phyloP scores from a whole-genome alignment of 2,329 filamentous ascomycete genomes.

The Aspergillus nomiae region DNA sequence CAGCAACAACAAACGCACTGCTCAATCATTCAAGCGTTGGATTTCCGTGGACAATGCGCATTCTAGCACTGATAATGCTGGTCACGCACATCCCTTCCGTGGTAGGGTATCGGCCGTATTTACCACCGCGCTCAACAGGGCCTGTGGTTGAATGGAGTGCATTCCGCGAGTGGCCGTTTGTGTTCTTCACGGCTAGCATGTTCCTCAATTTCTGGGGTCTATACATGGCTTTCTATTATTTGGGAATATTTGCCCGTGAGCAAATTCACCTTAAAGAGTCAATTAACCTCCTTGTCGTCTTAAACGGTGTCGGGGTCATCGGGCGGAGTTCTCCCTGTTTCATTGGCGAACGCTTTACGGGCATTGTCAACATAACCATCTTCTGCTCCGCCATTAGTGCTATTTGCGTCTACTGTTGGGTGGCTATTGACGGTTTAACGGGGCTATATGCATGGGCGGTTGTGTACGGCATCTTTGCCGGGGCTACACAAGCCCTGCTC shows the following conservation, averaged over 20 bases:
- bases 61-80: conserved; percentile 44
- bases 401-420: conserved; percentile 59
- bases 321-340: conserved; percentile 57
- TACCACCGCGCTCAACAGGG: conserved; percentile 45
- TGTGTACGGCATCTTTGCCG: conserved; percentile 40
- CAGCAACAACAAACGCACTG: neutral
- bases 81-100: conserved; percentile 45
- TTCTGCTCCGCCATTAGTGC: conserved; percentile 51
- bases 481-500: conserved; percentile 16
- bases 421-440: conserved; percentile 45
- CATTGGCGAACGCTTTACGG: conserved; percentile 56
- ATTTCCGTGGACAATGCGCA: neutral
- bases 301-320: conserved; percentile 59
- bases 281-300: conserved; percentile 58
- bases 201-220: conserved; percentile 53
- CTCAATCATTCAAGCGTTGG: neutral
- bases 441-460: conserved; percentile 48
- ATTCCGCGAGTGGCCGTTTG: conserved; percentile 59
- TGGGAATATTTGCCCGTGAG: conserved; percentile 54
- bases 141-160: conserved; percentile 59
- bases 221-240: conserved; percentile 63
- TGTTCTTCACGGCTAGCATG: conserved; percentile 50
- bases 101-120: neutral
- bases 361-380: conserved; percentile 60
- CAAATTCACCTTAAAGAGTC: conserved; percentile 49